phyloP scores from a whole-genome alignment of 495 filamentous ascomycete genomes.

The Aspergillus coremiiformis region DNA sequence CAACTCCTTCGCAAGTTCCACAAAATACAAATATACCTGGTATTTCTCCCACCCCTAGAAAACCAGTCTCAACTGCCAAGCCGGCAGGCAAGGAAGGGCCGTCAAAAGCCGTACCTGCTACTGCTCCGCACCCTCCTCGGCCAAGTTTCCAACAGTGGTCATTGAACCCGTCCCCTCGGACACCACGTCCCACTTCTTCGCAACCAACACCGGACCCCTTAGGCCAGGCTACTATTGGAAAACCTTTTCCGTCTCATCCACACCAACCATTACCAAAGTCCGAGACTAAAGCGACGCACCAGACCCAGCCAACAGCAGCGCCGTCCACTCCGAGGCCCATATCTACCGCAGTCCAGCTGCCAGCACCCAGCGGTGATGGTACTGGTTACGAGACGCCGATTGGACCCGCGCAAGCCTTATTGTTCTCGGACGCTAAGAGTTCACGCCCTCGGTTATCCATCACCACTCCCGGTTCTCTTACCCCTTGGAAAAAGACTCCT shows the following conservation, averaged over 20 bases:
- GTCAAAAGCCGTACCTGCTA: slow-evolving; percentile 5
- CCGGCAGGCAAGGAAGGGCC: slow-evolving; percentile 15
- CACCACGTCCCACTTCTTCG: slow-evolving; percentile 21
- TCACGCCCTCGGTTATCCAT: slow-evolving; percentile 35
- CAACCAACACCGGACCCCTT: slow-evolving; percentile 3
- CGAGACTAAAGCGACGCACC: slow-evolving; percentile 9
- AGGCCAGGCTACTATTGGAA: slow-evolving; percentile 12
- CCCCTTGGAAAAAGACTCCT: slow-evolving; percentile 43
- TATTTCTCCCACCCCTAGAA: slow-evolving; percentile 10
- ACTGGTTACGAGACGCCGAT: slow-evolving; percentile 27
- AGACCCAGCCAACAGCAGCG: slow-evolving; percentile 13
- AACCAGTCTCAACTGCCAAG: slow-evolving; percentile 5
- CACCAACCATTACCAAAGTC: slow-evolving; percentile 7
- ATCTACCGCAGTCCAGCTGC: slow-evolving; percentile 17
- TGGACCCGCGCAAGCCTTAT: slow-evolving; percentile 18
- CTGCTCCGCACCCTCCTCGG: slow-evolving; percentile 21
- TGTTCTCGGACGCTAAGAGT: slow-evolving; percentile 20
- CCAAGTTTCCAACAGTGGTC: slow-evolving; percentile 39
- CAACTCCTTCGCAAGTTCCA: slow-evolving; percentile 22
- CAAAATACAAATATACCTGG: slow-evolving; percentile 15
- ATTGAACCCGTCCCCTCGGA: slow-evolving; percentile 32
- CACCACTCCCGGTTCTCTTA: slow-evolving; percentile 38
- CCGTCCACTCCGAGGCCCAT: slow-evolving; percentile 28
- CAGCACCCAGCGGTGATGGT: slow-evolving; percentile 17
- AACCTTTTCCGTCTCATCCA: slow-evolving; percentile 14